A percentile compares a stretch with the other conserved stretches of the same genome.
Evolutionary conservation across 176 grass and related monocot genomes (phyloP).

Genomic region (Aechmea fasciata): DNA sequence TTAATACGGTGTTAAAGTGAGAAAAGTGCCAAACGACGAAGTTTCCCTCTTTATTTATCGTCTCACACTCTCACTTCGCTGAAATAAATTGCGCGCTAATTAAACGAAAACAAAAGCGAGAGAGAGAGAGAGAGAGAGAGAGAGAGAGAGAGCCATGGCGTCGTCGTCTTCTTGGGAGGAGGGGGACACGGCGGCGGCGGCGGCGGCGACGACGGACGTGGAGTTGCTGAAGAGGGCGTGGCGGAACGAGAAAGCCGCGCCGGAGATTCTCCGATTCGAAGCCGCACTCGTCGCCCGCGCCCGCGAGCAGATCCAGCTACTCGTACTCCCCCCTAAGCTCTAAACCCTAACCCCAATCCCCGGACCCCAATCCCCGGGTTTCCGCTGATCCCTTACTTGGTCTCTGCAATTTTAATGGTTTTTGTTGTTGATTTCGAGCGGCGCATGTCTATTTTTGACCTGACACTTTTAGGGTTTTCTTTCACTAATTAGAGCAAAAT

Average conservation of each 20-base stretch:
- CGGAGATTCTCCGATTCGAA: conserved; percentile 75
- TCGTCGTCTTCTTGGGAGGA: conserved; percentile 46
- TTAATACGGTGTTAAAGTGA: too few relatives aligned
- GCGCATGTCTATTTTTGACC: not conserved
- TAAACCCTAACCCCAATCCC: not conserved
- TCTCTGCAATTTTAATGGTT: not conserved
- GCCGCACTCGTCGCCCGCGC: conserved; percentile 51
- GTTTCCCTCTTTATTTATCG: too few relatives aligned
- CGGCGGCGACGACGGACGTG: conserved; percentile 50
- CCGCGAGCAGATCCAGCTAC: conserved; percentile 84
- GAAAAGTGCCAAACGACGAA: too few relatives aligned
- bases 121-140: conserved; percentile 2
- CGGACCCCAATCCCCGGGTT: too few relatives aligned
- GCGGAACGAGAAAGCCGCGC: conserved; percentile 85
- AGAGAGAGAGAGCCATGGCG: not conserved
- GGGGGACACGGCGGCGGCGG: conserved; percentile 16
- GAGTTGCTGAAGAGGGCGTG: conserved; percentile 64
- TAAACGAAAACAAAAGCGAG: too few relatives aligned
- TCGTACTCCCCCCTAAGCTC: conserved; percentile 23
- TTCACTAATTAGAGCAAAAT: too few relatives aligned
- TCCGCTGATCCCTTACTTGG: too few relatives aligned
- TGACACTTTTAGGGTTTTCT: too few relatives aligned
- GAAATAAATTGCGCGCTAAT: too few relatives aligned
- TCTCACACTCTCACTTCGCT: too few relatives aligned
- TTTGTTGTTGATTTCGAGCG: not conserved